phyloP scores from a whole-genome alignment of 177 flowering plant species.

The Vitis hybrid region DNA sequence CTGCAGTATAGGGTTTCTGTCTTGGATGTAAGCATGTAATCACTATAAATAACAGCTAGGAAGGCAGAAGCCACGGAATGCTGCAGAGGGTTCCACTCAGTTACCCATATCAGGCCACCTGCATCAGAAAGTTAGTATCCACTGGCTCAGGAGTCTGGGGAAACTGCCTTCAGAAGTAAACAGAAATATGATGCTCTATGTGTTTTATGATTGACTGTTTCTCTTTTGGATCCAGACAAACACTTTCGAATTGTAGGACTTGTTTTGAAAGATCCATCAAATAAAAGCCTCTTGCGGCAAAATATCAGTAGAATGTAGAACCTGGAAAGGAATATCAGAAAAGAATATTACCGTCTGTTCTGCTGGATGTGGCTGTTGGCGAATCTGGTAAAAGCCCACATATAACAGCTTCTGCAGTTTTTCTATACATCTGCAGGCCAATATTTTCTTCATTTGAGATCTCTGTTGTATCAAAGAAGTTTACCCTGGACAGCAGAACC shows the following conservation, averaged over 20 bases:
- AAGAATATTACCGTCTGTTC: constrained; percentile 61
- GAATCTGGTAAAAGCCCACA: constrained; percentile 80
- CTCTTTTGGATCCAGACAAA: too few species aligned
- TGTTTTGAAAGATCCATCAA: too few species aligned
- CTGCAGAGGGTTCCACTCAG: constrained; percentile 69
- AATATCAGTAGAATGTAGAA: background rate
- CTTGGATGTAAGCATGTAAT: constrained; percentile 76
- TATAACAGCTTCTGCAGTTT: constrained; percentile 78
- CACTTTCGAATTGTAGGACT: too few species aligned
- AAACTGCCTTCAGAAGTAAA: background rate
- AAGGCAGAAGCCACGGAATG: constrained; percentile 84
- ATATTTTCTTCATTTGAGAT: constrained; percentile 24
- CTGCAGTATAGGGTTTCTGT: constrained; percentile 48
- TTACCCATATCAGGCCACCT: constrained; percentile 85
- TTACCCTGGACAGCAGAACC: constrained; percentile 74
- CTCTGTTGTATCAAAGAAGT: constrained; percentile 52
- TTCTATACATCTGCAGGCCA: constrained; percentile 55
- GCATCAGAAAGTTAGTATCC: constrained; percentile 10
- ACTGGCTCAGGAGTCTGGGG: too few species aligned
- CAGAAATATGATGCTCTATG: too few species aligned
- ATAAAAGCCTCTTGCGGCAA: too few species aligned
- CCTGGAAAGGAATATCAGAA: background rate
- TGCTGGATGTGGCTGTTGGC: constrained; percentile 79
- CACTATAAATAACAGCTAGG: constrained; percentile 73
- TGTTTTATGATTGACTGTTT: too few species aligned